These are phyloP conservation scores for Magnolia kwangsiensis DNA, from an alignment of 164 flowering plant genomes.

Conservation along the genomic window DNA sequence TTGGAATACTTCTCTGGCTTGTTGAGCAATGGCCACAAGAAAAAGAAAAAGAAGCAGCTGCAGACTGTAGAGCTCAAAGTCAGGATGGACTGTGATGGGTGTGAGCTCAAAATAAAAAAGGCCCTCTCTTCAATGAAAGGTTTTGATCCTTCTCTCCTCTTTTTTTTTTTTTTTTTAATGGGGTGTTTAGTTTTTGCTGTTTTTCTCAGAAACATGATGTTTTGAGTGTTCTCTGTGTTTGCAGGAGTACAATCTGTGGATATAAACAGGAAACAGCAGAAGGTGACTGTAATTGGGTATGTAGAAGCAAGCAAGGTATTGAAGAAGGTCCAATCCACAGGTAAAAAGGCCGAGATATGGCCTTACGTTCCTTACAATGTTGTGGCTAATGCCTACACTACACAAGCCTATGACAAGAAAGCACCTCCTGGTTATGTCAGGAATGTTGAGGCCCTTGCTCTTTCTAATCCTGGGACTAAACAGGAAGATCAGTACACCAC, in stretches of 20 bases:
- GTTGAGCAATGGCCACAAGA: conserved; percentile 37
- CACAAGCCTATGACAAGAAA: conserved; percentile 84
- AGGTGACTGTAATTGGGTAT: conserved; percentile 70
- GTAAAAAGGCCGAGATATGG: conserved; percentile 78
- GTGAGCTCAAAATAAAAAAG: conserved; percentile 63
- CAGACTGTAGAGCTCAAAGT: conserved; percentile 71
- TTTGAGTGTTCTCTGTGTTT: background rate
- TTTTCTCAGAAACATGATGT: background rate
- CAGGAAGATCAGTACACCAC: conserved; percentile 54
- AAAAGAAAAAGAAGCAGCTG: conserved; percentile 48
- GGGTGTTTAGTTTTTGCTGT: background rate
- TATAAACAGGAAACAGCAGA: conserved; percentile 70
- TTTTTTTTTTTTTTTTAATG: background rate
- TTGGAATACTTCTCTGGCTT: conserved; percentile 63
- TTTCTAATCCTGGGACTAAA: conserved; percentile 19
- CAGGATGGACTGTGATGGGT: conserved; percentile 93
- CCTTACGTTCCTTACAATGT: conserved; percentile 78
- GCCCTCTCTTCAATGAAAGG: conserved; percentile 70
- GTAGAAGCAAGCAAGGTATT: conserved; percentile 69
- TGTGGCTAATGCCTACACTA: conserved; percentile 64
- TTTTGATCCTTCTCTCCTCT: conserved; percentile 14
- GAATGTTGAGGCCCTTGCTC: conserved; percentile 31
- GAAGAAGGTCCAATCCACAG: conserved; percentile 58
- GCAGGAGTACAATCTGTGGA: conserved; percentile 78
- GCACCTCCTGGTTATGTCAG: conserved; percentile 83